phyloP scores from a whole-genome alignment of 75 land plant species.

The Selaginella moellendorffii region DNA sequence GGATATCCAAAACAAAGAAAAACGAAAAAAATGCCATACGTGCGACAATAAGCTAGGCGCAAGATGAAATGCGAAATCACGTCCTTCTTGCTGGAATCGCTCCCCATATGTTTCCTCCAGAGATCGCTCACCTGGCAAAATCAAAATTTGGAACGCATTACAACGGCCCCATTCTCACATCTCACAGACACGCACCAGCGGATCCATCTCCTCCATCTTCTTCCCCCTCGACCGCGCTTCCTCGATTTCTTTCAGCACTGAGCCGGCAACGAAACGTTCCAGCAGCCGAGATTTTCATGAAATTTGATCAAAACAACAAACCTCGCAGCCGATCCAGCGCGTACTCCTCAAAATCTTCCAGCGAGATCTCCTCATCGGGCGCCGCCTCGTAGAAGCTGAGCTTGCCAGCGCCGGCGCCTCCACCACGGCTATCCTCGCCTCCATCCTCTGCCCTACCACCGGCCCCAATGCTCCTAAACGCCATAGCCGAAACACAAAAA shows the following conservation, averaged over 20 bases:
- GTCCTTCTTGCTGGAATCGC: slow-evolving; percentile 53
- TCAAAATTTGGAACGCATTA: background rate
- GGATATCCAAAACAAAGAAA: too few species aligned
- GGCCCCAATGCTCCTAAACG: background rate
- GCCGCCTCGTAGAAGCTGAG: slow-evolving; percentile 38
- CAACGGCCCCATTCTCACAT: background rate
- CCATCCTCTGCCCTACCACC: too few species aligned
- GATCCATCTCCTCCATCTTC: slow-evolving; percentile 61
- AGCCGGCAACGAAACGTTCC: too few species aligned
- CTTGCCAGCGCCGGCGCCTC: background rate
- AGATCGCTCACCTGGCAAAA: slow-evolving; percentile 45
- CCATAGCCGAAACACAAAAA: background rate
- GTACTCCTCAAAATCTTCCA: slow-evolving; percentile 85
- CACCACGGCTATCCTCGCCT: background rate
- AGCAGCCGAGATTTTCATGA: too few species aligned
- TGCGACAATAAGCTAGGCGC: slow-evolving; percentile 81
- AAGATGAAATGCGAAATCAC: slow-evolving; percentile 83
- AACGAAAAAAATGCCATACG: too few species aligned
- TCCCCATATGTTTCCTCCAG: slow-evolving; percentile 77
- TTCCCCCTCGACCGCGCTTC: slow-evolving; percentile 81
- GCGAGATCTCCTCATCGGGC: slow-evolving; percentile 52
- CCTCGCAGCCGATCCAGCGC: slow-evolving; percentile 87
- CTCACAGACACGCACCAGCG: slow-evolving; percentile 27
- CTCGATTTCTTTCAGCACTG: slow-evolving; percentile 72
- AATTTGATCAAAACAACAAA: too few species aligned